Conservation (phyloP, 176 grass and related monocot species). For the Cenchrus fungigraminus region DNA sequence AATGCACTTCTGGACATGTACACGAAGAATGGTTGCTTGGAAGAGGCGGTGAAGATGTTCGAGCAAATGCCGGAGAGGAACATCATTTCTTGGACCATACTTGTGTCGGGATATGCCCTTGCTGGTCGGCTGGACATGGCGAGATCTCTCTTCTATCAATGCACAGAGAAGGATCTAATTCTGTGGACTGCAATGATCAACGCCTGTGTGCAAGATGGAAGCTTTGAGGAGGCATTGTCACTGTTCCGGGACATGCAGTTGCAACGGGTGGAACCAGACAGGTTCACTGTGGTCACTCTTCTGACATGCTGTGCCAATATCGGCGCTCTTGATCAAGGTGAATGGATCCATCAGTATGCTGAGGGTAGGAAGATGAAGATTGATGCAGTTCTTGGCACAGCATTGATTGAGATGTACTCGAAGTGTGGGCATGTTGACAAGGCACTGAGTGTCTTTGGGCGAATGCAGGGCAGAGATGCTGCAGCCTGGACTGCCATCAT, state of each 20-base stretch:
- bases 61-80: conserved; percentile 52
- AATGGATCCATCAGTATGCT: conserved; percentile 59
- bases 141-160: conserved; percentile 55
- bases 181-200: conserved; percentile 78
- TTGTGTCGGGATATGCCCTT: conserved; percentile 51
- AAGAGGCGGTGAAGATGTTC: conserved; percentile 54
- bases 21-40: conserved; percentile 53
- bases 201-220: conserved; percentile 52
- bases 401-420: conserved; percentile 63
- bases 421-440: conserved; percentile 61
- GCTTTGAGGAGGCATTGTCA: conserved; percentile 59
- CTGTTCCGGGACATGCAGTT: conserved; percentile 72
- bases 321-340: conserved; percentile 60
- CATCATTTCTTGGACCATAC: conserved; percentile 70
- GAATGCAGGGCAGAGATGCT: conserved; percentile 45
- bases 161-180: conserved; percentile 64
- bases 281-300: conserved; percentile 61
- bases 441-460: conserved; percentile 54
- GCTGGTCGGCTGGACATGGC: conserved; percentile 57
- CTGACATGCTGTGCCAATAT: conserved; percentile 63
- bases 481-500: conserved; percentile 67
- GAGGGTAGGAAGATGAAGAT: conserved; percentile 49
- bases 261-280: conserved; percentile 60
- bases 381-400: conserved; percentile 54
- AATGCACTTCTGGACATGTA: conserved; percentile 76